phyloP scores from a whole-genome alignment of 768 basidiomycete genomes.

The Suillus occidentalis region DNA sequence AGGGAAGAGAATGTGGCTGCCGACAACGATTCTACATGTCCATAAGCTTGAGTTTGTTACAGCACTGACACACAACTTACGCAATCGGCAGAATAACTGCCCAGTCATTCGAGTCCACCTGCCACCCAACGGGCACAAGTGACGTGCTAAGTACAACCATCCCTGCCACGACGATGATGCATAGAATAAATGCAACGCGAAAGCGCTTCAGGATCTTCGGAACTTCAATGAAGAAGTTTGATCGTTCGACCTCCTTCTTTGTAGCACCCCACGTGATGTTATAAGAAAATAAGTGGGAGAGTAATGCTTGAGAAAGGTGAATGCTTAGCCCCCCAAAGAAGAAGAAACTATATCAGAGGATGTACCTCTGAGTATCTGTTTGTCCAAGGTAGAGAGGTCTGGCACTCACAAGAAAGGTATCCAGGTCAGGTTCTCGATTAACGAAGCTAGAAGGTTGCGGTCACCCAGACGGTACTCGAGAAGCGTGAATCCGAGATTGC shows the following conservation, averaged over 20 bases:
- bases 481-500: constrained; percentile 67
- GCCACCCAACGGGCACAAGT: constrained; percentile 63
- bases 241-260: constrained; percentile 73
- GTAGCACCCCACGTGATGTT: constrained; percentile 50
- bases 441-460: constrained; percentile 46
- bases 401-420: constrained; percentile 71
- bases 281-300: constrained; percentile 73
- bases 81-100: constrained; percentile 75
- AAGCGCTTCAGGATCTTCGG: constrained; percentile 82
- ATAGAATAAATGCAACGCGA: constrained; percentile 61
- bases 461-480: constrained; percentile 69
- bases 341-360: constrained; percentile 53
- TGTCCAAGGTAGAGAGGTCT: constrained; percentile 5
- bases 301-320: constrained; percentile 62
- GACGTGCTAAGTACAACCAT: constrained; percentile 58
- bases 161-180: constrained; percentile 45
- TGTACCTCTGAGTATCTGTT: not conserved
- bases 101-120: constrained; percentile 62
- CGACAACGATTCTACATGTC: constrained; percentile 50
- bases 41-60: not conserved
- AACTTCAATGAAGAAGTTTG: constrained; percentile 80
- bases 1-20: constrained; percentile 73
- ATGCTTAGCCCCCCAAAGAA: constrained; percentile 78
- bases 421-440: constrained; percentile 64
- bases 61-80: constrained; percentile 42